A percentile compares a stretch with the other conserved stretches of the same genome.
These are phyloP conservation scores for Leptographium lundbergii DNA, from an alignment of 2,329 filamentous ascomycete genomes.

Conservation along the genomic window DNA sequence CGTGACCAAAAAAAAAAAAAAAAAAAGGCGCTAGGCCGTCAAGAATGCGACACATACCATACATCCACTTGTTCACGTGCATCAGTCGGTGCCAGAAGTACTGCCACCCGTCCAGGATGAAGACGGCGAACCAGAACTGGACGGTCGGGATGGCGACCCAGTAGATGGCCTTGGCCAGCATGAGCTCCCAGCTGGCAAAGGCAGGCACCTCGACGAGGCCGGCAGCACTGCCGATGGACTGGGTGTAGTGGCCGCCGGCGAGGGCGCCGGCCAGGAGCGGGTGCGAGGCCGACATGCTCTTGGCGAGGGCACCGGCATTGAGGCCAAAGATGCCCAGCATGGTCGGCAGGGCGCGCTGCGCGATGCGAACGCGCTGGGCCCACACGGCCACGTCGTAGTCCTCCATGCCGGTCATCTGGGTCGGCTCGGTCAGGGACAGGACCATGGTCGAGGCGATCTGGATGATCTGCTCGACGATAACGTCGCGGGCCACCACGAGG, in stretches of 20 bases:
- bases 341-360: constrained; percentile 64
- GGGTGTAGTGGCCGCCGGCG: constrained; percentile 64
- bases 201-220: constrained; percentile 42
- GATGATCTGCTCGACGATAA: constrained; percentile 81
- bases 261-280: constrained; percentile 64
- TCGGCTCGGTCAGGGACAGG: constrained; percentile 59
- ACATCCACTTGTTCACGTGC: constrained; percentile 96
- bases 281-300: constrained; percentile 58
- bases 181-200: constrained; percentile 75
- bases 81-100: constrained; percentile 94
- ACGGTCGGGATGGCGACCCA: constrained; percentile 61
- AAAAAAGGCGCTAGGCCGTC: constrained; percentile 1
- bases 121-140: constrained; percentile 64
- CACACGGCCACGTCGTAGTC: constrained; percentile 82
- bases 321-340: constrained; percentile 61
- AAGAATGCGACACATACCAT: constrained; percentile 42
- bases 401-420: constrained; percentile 63
- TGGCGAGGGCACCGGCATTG: constrained; percentile 62
- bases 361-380: constrained; percentile 69
- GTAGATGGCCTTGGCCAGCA: constrained; percentile 65
- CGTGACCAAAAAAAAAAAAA: too few relatives aligned
- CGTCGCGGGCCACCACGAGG: constrained; percentile 79
- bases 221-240: constrained; percentile 32
- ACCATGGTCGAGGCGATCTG: constrained; percentile 62
- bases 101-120: constrained; percentile 89